A percentile compares a stretch with the other conserved stretches of the same genome.
These are phyloP conservation scores for Alternaria dauci DNA, from an alignment of 2,329 filamentous ascomycete species.

Conservation along the genomic window DNA sequence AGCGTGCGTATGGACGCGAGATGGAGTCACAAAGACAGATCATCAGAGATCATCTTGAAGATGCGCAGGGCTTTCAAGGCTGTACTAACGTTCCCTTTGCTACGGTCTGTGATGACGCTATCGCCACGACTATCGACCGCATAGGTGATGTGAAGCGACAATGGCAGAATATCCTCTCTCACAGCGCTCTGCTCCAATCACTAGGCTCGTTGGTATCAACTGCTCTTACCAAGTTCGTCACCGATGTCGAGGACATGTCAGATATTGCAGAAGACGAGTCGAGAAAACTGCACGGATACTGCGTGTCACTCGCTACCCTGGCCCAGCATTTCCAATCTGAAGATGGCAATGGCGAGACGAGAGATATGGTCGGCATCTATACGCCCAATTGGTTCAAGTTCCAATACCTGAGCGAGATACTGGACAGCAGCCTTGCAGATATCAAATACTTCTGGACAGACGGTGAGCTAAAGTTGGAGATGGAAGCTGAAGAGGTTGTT, in stretches of 20 bases:
- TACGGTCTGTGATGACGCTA: slow-evolving; percentile 66
- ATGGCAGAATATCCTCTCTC: slow-evolving; percentile 67
- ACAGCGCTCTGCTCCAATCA: slow-evolving; percentile 68
- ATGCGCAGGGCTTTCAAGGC: slow-evolving; percentile 67
- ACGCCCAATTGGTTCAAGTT: slow-evolving; percentile 71
- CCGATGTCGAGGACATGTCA: slow-evolving; percentile 68
- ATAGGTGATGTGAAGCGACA: slow-evolving; percentile 64
- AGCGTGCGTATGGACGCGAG: slow-evolving; percentile 68
- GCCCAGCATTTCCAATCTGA: slow-evolving; percentile 65
- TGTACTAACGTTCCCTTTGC: slow-evolving; percentile 68
- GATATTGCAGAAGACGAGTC: slow-evolving; percentile 72
- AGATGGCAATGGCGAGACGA: slow-evolving; percentile 50
- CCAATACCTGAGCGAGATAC: slow-evolving; percentile 69
- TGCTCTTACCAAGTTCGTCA: slow-evolving; percentile 66
- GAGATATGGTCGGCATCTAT: slow-evolving; percentile 68
- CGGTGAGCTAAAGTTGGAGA: slow-evolving; percentile 69
- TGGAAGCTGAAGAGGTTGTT: slow-evolving; percentile 67
- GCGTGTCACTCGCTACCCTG: slow-evolving; percentile 63
- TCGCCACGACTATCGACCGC: slow-evolving; percentile 65
- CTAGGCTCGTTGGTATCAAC: slow-evolving; percentile 67
- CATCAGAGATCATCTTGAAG: slow-evolving; percentile 68
- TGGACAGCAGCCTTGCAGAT: slow-evolving; percentile 69
- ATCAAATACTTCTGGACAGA: slow-evolving; percentile 72
- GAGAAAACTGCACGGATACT: slow-evolving; percentile 65
- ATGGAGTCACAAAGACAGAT: slow-evolving; percentile 72